Conservation (phyloP, 495 filamentous ascomycete species). For the Trichoderma orchidacearum region DNA sequence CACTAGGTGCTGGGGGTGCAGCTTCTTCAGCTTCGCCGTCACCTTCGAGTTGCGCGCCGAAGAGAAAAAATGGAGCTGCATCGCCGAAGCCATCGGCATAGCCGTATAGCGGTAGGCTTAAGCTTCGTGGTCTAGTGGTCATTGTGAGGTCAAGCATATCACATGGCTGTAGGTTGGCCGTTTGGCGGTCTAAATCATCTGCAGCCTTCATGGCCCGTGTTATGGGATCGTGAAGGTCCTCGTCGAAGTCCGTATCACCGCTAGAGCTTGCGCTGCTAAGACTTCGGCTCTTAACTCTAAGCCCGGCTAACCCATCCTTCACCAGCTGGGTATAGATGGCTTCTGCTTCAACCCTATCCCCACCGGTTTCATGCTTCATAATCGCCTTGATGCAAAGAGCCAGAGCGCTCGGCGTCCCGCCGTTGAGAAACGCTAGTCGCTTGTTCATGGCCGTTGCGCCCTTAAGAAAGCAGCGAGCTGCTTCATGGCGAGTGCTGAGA, state of each 20-base stretch:
- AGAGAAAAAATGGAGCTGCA: conserved; percentile 14
- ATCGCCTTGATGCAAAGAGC: conserved; percentile 28
- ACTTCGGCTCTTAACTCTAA: conserved; percentile 8
- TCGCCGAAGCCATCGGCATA: conserved; percentile 13
- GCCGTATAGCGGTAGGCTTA: conserved; percentile 18
- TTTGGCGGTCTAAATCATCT: conserved; percentile 33
- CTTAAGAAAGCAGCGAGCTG: conserved; percentile 29
- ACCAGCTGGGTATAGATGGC: conserved; percentile 27
- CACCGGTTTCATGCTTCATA: conserved; percentile 23
- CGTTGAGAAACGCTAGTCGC: conserved; percentile 36
- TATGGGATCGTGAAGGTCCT: conserved; percentile 19
- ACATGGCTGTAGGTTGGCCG: conserved; percentile 23
- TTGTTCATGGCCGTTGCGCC: conserved; percentile 22
- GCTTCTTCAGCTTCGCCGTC: conserved; percentile 1
- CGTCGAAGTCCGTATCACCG: not conserved
- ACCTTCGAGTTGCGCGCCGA: conserved; percentile 8
- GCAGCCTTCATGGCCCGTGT: conserved; percentile 34
- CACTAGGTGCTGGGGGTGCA: not conserved
- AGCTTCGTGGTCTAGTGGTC: conserved; percentile 16
- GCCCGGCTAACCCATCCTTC: conserved; percentile 24
- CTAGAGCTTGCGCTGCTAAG: not conserved
- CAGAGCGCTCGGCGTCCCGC: conserved; percentile 32
- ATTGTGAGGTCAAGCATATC: conserved; percentile 22
- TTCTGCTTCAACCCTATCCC: conserved; percentile 26
- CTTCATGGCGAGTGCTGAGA: conserved; percentile 21